Conservation (phyloP, 257 asterid genomes). For the Solanum dulcamara region DNA sequence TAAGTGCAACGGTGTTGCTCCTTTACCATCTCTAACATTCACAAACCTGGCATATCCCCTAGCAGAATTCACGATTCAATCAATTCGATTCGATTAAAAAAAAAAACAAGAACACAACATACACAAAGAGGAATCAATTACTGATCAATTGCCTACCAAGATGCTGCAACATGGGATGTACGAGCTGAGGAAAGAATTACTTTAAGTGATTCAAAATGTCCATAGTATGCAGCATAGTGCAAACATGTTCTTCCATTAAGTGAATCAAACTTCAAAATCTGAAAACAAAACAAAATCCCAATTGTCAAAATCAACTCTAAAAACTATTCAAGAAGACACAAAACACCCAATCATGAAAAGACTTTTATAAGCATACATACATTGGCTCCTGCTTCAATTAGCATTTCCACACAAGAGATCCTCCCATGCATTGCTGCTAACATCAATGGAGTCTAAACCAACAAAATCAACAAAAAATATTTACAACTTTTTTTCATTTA, state of each 20-base stretch:
- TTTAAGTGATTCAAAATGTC: constrained; percentile 75
- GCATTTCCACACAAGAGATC: constrained; percentile 67
- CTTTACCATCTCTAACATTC: constrained; percentile 88
- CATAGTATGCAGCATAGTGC: constrained; percentile 97
- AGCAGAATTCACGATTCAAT: background rate
- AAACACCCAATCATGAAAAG: background rate
- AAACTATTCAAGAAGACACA: constrained; percentile 2
- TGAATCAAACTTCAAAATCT: constrained; percentile 92
- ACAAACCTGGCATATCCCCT: constrained; percentile 94
- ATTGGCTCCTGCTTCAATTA: constrained; percentile 90
- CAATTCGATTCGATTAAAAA: background rate
- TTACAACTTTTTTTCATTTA: background rate
- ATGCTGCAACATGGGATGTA: constrained; percentile 64
- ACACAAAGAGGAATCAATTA: background rate
- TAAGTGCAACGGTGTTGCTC: constrained; percentile 93
- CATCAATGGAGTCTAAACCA: constrained; percentile 89
- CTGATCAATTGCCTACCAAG: constrained; percentile 43
- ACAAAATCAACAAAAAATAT: background rate
- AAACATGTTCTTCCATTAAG: constrained; percentile 85
- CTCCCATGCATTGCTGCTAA: constrained; percentile 99
- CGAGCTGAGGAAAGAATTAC: constrained; percentile 71
- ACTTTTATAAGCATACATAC: constrained; percentile 26
- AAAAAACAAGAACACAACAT: background rate
- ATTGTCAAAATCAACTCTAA: background rate
- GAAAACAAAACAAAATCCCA: background rate